Conservation (phyloP, 805 yeast species). For the Candida ovalis region DNA sequence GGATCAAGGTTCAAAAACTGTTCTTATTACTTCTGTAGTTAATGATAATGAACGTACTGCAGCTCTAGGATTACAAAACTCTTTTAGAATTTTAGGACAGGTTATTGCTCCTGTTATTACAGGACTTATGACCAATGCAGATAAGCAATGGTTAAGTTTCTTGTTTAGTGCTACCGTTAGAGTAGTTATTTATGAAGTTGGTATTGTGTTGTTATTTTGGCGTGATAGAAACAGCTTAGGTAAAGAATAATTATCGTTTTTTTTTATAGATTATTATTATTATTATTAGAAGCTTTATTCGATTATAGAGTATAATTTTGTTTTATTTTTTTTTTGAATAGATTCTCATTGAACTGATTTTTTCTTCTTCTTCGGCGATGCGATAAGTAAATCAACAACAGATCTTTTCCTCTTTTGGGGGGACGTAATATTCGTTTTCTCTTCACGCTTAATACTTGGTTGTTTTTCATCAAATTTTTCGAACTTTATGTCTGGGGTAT, state of each 20-base stretch:
- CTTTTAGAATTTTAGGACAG: constrained; percentile 39
- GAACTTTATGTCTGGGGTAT: too few relatives aligned
- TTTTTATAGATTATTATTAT: background rate
- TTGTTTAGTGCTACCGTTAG: constrained; percentile 39
- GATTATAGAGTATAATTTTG: background rate
- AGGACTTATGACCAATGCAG: constrained; percentile 36
- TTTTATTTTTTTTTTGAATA: background rate
- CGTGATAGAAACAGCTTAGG: constrained; percentile 14
- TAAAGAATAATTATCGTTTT: background rate
- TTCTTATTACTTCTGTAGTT: constrained; percentile 40
- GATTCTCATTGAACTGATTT: too few relatives aligned
- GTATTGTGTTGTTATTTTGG: constrained; percentile 33
- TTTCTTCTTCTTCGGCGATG: background rate
- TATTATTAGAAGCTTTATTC: background rate
- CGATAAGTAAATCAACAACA: background rate
- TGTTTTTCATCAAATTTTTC: too few relatives aligned
- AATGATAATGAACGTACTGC: constrained; percentile 39
- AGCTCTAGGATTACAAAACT: constrained; percentile 42
- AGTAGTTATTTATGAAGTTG: constrained; percentile 36
- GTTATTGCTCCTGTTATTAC: constrained; percentile 40
- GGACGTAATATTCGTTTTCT: background rate
- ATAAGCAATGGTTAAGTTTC: constrained; percentile 40
- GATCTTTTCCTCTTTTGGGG: background rate
- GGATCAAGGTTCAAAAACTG: constrained; percentile 48
- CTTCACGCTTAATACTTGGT: too few relatives aligned